phyloP scores from a whole-genome alignment of 768 basidiomycete species.

The Mycena vitilis region DNA sequence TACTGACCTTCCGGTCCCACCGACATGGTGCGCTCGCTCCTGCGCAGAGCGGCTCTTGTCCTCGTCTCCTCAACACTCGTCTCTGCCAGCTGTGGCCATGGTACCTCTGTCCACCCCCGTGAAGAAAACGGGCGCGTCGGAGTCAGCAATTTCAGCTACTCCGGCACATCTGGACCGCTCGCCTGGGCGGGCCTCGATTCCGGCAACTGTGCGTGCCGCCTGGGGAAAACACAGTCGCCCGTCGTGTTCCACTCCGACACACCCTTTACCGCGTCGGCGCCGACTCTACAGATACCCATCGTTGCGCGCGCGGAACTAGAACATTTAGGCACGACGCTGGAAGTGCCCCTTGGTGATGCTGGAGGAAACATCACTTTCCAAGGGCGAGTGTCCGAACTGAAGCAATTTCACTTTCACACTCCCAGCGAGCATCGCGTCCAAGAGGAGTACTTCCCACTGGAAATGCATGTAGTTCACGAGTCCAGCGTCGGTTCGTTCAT shows the following conservation, averaged over 20 bases:
- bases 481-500: not conserved
- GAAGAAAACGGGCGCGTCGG: not conserved
- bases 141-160: slow-evolving; percentile 7
- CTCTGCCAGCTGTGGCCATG: slow-evolving; percentile 17
- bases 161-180: not conserved
- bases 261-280: not conserved
- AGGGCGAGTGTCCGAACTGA: not conserved
- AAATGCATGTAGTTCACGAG: slow-evolving; percentile 28
- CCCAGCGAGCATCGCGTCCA: slow-evolving; percentile 25
- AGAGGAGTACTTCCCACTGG: slow-evolving; percentile 17
- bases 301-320: not conserved
- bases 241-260: slow-evolving; percentile 10
- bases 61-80: not conserved
- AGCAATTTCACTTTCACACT: slow-evolving; percentile 28
- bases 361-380: slow-evolving; percentile 3
- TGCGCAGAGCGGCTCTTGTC: not conserved
- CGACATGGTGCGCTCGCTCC: not conserved
- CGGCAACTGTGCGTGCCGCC: slow-evolving; percentile 1
- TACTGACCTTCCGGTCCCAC: no score
- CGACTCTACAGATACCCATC: not conserved
- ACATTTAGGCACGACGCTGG: slow-evolving; percentile 22
- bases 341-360: not conserved
- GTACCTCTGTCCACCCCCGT: slow-evolving; percentile 5
- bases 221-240: slow-evolving; percentile 7
- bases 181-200: slow-evolving; percentile 9